These are phyloP conservation scores for Rubia yunnanensis DNA, from an alignment of 257 asterid genomes.

Conservation along the genomic window DNA sequence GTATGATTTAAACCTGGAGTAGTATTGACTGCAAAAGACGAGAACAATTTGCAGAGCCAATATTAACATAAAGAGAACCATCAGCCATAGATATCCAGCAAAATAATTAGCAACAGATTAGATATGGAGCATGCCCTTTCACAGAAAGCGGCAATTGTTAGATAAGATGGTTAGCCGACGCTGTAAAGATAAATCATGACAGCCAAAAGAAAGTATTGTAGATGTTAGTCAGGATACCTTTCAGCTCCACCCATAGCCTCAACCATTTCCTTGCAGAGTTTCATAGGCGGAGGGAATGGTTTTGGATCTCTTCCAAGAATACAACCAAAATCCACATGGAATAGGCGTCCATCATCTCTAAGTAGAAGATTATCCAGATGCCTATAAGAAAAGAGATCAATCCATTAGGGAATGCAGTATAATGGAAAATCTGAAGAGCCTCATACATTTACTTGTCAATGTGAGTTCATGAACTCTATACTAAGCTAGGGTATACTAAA, in stretches of 20 bases:
- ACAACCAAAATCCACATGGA: constrained; percentile 93
- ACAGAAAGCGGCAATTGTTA: background rate
- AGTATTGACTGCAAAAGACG: constrained; percentile 67
- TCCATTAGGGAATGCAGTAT: constrained; percentile 4
- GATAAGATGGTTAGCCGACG: background rate
- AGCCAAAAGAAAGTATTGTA: background rate
- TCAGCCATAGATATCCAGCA: background rate
- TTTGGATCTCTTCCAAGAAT: constrained; percentile 96
- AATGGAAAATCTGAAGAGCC: background rate
- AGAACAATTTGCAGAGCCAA: background rate
- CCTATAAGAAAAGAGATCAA: constrained; percentile 39
- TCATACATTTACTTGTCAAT: background rate
- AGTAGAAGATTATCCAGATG: constrained; percentile 95
- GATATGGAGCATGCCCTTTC: too few relatives aligned
- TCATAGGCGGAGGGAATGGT: constrained; percentile 99
- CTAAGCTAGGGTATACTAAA: background rate
- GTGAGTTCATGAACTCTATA: background rate
- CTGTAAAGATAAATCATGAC: background rate
- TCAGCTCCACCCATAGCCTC: constrained; percentile 99
- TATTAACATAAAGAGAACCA: background rate
- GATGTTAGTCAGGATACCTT: constrained; percentile 36
- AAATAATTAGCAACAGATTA: background rate
- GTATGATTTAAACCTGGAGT: constrained; percentile 89
- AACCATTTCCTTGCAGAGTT: constrained; percentile 99
- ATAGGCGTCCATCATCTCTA: constrained; percentile 93